Base-by-base conservation (phyloP, 306 rosid species). In the Cyclanthera cordifolia region DNA sequence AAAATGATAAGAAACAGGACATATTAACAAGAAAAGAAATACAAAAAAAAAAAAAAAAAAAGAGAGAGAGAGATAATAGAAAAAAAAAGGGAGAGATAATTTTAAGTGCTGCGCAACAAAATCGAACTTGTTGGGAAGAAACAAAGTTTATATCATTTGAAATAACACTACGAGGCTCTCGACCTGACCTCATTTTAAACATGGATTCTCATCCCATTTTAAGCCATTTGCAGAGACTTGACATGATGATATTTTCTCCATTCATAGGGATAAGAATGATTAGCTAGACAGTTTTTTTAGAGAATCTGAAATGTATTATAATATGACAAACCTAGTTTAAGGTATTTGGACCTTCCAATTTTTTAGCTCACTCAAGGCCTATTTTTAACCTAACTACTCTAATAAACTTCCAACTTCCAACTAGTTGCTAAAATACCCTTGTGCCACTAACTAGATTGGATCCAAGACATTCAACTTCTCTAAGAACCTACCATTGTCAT, bases 401-500 rank as follows among this genome's bases (percentile, higher is more conserved):
- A 34, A 37, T 11, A 37, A 37, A 37, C 43, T 37, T 37, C 43
- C 43, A 37, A 37, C 43, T 37, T 37, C 43, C 43, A 37, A 37
- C 11, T 37, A 37, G 7, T 37, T 7, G 43, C 43, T 37, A 37
- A 37, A 37, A 37, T 37, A 37, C 12, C 7, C 43, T 23, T 59
- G 9, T 32, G 67, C n/a, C 39, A 51, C 20, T 12, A 37, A 34
- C 17, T 59, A 32, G 47, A 59, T 37, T 17, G 30, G 50, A 61
- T 17, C 28, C 17, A 60, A 61, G 28, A 61, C 28, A 61, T 61
- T 61, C 30, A 37, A 37, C 16, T 16, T 60, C 48, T 60, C 49
- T 11, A 9, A 32, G 67, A 34, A 63, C 69, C 17, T 63, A 63
- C 69, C 69, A 48, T 11, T 41, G 54, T 83, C 80, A 54, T 79